Base-by-base conservation (phyloP, 495 filamentous ascomycete genomes). In the Lepidopterella palustris region DNA sequence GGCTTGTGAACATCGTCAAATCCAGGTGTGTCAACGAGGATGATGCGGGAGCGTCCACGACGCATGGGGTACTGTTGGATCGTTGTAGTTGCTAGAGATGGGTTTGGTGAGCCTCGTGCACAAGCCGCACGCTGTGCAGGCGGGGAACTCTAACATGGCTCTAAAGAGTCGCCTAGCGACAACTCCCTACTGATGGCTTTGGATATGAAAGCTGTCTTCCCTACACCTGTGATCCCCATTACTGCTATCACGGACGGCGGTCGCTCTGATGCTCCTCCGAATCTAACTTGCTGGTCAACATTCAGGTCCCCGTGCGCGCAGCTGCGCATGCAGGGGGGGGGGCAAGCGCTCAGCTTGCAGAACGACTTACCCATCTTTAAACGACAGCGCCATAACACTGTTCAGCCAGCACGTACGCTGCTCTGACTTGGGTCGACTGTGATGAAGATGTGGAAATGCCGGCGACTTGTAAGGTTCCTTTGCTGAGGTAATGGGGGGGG, bases 171-270 rank as follows among this genome's bases (percentile, higher is more conserved):
- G 9, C 50, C 50, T 25, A 26, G 10, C 20, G n/a, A 8, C 18
- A 35, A n/a, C 15, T 26, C 18, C 5, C 26, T 11, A 8, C 25
- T 25, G 1, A 25, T 28, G 21, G 25, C 4, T 25, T 53, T 29
- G n/a, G 20, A 26, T 15, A 53, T 53, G 26, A 53, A 53, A 28
- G 11, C 26, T 13, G 21, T 31, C 29, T 53, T 53, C 4, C 50
- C 50, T 25, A 35, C 50, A 3, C 50, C 50, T 3, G 50, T 53
- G n/a, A 53, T 18, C 15, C 50, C 50, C 45, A 49, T 49, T 21
- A 49, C 45, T 24, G 23, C n/a, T 49, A 49, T 49, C 21, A 49
- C 10, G 15, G 45, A 49, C n/a, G n/a, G 45, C n/a, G 13, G 45
- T 6, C 31, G 31, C 13, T 35, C 13, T 35, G 31, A 13, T n/a